Base-by-base conservation (phyloP, 495 filamentous ascomycete species). In the Podospora australis region DNA sequence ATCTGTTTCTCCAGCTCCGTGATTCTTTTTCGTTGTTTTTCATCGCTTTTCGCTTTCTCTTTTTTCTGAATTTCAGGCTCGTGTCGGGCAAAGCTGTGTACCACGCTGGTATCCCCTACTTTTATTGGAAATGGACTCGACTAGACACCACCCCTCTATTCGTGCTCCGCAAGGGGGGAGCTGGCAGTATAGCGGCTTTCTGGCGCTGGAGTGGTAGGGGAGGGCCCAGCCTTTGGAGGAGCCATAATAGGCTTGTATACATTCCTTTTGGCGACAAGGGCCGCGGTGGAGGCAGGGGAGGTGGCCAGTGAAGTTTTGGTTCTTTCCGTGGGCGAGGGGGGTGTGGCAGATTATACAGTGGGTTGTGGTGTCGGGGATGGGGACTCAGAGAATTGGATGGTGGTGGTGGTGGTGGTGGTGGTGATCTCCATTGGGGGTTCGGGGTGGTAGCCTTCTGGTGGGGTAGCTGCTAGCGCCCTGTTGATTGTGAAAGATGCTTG, bases 261-360 rank as follows among this genome's bases (percentile, higher is more conserved):
- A 50, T 3, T 8, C 1, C 2, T n/a, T 3, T 1, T n/a, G 14
- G 22, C 29, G 5, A 32, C 48, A 50, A 4, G 48, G 7, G 16
- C 30, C 48, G 32, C 48, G 48, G 48, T 50, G 48, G 1, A 14
- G 26, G 41, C 48, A 50, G 14, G 48, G 41, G 10, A n/a, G 1
- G 41, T 50, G 19, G 30, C 48, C 48, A 41, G 44, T 32, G 41
- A 39, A 50, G 41, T 50, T 24, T 17, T 40, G 39, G 41, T 25
- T 25, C 32, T 21, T 2, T 20, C 13, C 14, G 13, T 38, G 22
- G 34, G 29, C 40, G 29, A 50, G 38, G 32, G 30, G 13, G 21
- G 3, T 11, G 28, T 17, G 3, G 40, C 48, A 50, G 48, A 50
- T 44, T 28, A 41, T 29, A 41, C 48, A 50, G 8, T 29, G 6